phyloP scores from a whole-genome alignment of 768 basidiomycete genomes.

The Hygrocybe coccinea region DNA sequence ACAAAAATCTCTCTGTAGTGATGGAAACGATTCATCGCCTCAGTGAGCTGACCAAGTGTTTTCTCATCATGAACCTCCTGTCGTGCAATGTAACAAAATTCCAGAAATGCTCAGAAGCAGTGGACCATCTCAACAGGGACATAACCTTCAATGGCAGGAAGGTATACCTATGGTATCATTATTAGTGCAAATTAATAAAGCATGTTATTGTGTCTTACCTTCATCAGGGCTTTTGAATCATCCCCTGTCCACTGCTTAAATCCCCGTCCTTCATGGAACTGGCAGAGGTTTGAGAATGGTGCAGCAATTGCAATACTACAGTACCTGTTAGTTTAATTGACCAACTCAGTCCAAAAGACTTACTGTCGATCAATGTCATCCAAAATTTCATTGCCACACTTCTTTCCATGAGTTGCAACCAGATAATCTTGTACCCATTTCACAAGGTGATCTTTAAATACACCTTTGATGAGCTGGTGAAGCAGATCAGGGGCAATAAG shows the following conservation, averaged over 20 bases:
- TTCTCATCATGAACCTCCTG: constrained; percentile 17
- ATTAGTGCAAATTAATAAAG: background rate
- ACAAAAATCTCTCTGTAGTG: constrained; percentile 26
- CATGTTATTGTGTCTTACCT: constrained; percentile 1
- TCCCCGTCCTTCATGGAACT: constrained; percentile 8
- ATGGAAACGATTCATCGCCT: constrained; percentile 26
- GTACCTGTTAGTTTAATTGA: background rate
- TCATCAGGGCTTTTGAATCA: constrained; percentile 14
- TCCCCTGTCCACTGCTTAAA: constrained; percentile 14
- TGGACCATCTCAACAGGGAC: constrained; percentile 27
- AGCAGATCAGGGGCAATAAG: constrained; percentile 32
- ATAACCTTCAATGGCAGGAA: constrained; percentile 29
- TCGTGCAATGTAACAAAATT: constrained; percentile 28
- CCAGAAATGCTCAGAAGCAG: constrained; percentile 21
- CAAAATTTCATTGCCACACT: constrained; percentile 22
- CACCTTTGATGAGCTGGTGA: constrained; percentile 40
- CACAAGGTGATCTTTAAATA: constrained; percentile 40
- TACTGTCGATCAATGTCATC: constrained; percentile 35
- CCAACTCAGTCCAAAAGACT: constrained; percentile 3
- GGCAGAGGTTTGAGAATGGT: constrained; percentile 1
- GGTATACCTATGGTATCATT: constrained; percentile 22
- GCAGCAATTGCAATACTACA: constrained; percentile 6
- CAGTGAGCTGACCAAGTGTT: constrained; percentile 9
- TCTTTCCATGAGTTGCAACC: constrained; percentile 11
- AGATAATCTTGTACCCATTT: constrained; percentile 34